Evolutionary conservation across 495 filamentous ascomycete species (phyloP), one percentile per base, ranked within the genome.

Genomic region (Penicillium steckii): DNA sequence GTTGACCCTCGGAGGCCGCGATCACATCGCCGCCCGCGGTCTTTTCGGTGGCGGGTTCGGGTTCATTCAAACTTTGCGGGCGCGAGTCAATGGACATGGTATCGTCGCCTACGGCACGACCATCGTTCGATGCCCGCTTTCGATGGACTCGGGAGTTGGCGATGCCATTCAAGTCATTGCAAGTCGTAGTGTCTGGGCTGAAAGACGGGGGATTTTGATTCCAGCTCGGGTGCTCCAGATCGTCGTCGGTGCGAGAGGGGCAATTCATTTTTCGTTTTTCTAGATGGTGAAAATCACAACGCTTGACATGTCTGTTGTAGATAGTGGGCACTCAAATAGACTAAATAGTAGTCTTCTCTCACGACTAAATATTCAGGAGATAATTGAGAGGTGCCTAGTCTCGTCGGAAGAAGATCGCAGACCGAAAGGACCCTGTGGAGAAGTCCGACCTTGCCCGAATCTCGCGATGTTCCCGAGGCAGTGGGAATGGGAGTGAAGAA

Each of bases 221-320:
- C 75, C 78, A 83, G 42, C 65, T 72, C 12, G 75, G 80, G 47
- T 81, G 72, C 8, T 73, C 68, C 21, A 77, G 62, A 13, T 75
- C 76, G 44, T 86, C 80, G 45, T 86, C 83, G n/a, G 71, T 83
- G 49, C 82, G 68, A 12, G 83, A 86, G 23, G 82, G 83, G 64
- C 82, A 81, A 58, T 85, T 87, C 83, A 86, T 87, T 64, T 21
- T 13, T n/a, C n/a, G n/a, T n/a, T n/a, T n/a, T n/a, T n/a, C n/a
- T n/a, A n/a, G n/a, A n/a, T n/a, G n/a, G n/a, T n/a, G n/a, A n/a
- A n/a, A n/a, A n/a, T n/a, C n/a, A n/a, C n/a, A n/a, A n/a, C n/a
- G n/a, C n/a, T n/a, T n/a, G 33, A 15, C 33, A 7, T 15, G 33
- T 37, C 33, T 17, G 7, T n/a, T 3, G 33, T 15, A 37, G 33